Evolutionary conservation across 2,329 filamentous ascomycete genomes (phyloP).

Genomic region (Colletotrichum lentis): DNA sequence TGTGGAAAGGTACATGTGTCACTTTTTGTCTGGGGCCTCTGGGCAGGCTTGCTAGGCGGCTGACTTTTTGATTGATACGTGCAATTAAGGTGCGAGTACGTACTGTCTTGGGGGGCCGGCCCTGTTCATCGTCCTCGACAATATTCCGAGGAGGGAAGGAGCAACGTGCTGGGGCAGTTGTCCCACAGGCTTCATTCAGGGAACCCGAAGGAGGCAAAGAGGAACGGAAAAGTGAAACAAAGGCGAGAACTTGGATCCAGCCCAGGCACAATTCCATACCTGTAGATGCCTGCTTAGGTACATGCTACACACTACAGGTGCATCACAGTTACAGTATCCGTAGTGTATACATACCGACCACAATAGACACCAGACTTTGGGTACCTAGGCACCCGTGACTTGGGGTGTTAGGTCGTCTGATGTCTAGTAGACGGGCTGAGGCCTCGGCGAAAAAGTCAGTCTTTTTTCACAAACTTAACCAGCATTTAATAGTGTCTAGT

Average conservation of each 20-base stretch:
- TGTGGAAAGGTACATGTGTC: neutral
- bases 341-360: too few species aligned
- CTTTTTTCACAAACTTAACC: too few species aligned
- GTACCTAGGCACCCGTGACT: neutral
- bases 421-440: too few species aligned
- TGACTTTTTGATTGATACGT: slow-evolving; percentile 22
- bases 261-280: too few species aligned
- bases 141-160: neutral
- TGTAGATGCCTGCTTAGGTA: too few species aligned
- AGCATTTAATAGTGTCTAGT: too few species aligned
- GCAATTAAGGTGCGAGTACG: slow-evolving; percentile 34
- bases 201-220: neutral
- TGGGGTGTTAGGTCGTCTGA: slow-evolving; percentile 1
- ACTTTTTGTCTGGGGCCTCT: neutral
- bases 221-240: neutral
- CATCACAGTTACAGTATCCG: too few species aligned
- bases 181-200: neutral
- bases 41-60: slow-evolving; percentile 24
- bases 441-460: too few species aligned
- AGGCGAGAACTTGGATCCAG: neutral
- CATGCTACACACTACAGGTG: too few species aligned
- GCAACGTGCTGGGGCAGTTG: neutral
- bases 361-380: neutral
- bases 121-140: neutral
- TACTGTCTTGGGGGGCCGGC: neutral